Evolutionary conservation across 2,329 filamentous ascomycete genomes (phyloP), one percentile per base, ranked within the genome.

Genomic region (Epichloe gansuensis): DNA sequence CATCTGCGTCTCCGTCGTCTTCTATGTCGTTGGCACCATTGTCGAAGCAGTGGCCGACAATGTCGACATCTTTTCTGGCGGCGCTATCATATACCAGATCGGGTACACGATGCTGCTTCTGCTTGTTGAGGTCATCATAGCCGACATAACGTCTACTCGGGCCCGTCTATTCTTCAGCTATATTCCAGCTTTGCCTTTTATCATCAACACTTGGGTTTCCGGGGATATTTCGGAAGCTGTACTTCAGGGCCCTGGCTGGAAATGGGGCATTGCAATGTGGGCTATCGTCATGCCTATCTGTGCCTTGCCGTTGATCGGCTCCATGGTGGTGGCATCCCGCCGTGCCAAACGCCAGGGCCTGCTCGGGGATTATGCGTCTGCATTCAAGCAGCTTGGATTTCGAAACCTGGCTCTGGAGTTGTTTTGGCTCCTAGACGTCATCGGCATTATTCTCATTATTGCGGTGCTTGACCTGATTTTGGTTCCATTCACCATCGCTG

Each of bases 211-310:
- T 2, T 87, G 79, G 68, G 72, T 81, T 47, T 76, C 81, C 3
- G 74, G 80, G 1, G 74, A 72, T 42, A 76, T 83, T 53, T 77
- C 78, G 0, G 67, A 75, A 17, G 68, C 69, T 0, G 78, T 84
- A 55, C 43, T 54, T 2, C 17, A 52, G 2, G 47, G 51, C 5
- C 51, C 50, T 17, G 51, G 49, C 46, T 87, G 79, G 77, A 74
- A 80, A 40, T 87, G 83, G 84, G 82, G 74, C 1, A 87, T 82
- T 59, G 84, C 81, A 42, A 73, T 75, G 57, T 87, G 84, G 66
- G 72, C 77, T 40, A 82, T 88, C 57, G 73, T 87, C 54, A 70
- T 81, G 5, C 82, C 83, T 1, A 66, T 76, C 40, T 74, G 83
- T 46, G 77, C 76, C 34, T 54, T 81, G 17, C 84, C 85, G 0